Evolutionary conservation across 164 flowering plant genomes (phyloP), one percentile per base, ranked within the genome.

Genomic region (Vitis cinerea): DNA sequence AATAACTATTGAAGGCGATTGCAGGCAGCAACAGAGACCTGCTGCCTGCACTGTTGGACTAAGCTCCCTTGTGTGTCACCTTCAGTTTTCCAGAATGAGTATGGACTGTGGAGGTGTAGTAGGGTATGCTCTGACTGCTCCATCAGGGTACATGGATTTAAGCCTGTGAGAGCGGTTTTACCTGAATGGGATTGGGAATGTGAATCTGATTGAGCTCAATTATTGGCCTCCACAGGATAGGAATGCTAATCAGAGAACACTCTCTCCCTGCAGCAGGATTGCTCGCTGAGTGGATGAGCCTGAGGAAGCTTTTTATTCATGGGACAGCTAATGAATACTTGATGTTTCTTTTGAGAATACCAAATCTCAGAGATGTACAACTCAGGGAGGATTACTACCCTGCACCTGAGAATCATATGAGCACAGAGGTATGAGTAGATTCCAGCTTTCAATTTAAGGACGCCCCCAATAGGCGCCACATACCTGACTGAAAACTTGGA

Each of bases 211-310:
- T 55, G 58, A 55, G 16, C 58, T 55, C 16, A 15, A 55, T n/a
- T 55, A 55, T 55, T 55, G 58, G 10, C 58, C 58, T 55, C 58
- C 10, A 1, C 58, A 55, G 10, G 58, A 55, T n/a, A n/a, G 14
- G 58, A n/a, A 55, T 15, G 58, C 15, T n/a, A 55, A 55, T 15
- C 58, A 55, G 16, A 55, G 58, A 55, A 55, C n/a, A 12, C 10
- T 55, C 17, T 55, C 58, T 55, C 58, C 58, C 58, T 11, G 58
- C 58, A 55, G 58, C 58, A 55, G 58, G 58, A 12, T 55, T 55
- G 58, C 8, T 55, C 2, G 0, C 58, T 10, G n/a, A 2, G 15
- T 12, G 58, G 2, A 15, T 7, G 58, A 55, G 15, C 15, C 58
- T 55, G 10, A 55, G 58, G 17, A 55, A 55, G 15, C 58, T 55